Evolutionary conservation across 1,284 basidiomycete genomes (phyloP).

Genomic region (Ganoderma resinaceum): DNA sequence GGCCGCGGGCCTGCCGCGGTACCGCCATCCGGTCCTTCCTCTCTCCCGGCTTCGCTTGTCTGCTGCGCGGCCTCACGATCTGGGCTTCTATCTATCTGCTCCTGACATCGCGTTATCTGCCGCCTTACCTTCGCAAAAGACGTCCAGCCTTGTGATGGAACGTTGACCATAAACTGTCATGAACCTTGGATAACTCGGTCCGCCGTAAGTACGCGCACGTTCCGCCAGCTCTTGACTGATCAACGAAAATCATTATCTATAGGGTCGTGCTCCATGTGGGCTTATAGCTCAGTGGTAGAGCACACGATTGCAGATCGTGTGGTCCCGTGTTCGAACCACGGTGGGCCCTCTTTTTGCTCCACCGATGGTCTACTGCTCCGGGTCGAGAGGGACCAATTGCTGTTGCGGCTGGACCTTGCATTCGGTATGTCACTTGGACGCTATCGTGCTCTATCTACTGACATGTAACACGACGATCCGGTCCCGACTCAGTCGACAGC

Average conservation of each 20-base stretch:
- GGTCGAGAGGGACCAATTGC: not conserved
- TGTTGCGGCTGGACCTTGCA: not conserved
- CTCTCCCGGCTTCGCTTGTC: constrained; percentile 6
- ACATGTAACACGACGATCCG: not conserved
- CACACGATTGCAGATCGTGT: constrained; percentile 6
- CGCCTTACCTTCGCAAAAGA: constrained; percentile 21
- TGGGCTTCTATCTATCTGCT: not conserved
- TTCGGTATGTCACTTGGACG: not conserved
- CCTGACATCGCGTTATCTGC: constrained; percentile 5
- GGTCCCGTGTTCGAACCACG: constrained; percentile 7
- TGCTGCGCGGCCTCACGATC: constrained; percentile 5
- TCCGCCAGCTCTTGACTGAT: not conserved
- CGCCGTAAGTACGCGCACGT: not conserved
- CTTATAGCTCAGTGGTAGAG: constrained; percentile 8
- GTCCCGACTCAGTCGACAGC: not conserved
- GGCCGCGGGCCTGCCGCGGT: constrained; percentile 14
- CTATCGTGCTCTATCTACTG: not conserved
- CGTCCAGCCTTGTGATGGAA: constrained; percentile 16
- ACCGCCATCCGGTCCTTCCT: constrained; percentile 14
- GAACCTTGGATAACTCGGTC: not conserved
- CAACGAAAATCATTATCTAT: not conserved
- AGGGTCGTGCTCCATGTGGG: not conserved
- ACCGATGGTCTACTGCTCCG: not conserved
- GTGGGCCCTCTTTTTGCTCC: not conserved
- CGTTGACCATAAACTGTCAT: not conserved